phyloP scores from a whole-genome alignment of 2,329 filamentous ascomycete species.

The Sporothrix phasma region DNA sequence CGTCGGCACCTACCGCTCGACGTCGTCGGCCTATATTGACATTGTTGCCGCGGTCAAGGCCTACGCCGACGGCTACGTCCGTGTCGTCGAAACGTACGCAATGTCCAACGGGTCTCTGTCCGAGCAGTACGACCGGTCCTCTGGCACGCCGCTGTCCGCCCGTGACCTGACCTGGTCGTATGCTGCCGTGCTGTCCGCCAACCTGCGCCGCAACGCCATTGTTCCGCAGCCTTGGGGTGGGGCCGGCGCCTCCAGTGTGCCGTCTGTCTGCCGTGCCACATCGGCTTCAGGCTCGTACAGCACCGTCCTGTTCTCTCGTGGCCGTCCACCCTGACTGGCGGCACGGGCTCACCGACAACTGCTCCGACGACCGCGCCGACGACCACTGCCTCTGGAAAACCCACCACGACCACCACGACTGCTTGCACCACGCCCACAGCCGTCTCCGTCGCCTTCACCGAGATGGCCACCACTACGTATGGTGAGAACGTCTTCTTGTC shows the following conservation, averaged over 20 bases:
- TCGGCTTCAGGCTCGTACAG: slow-evolving; percentile 43
- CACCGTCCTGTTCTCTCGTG: slow-evolving; percentile 21
- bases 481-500: slow-evolving; percentile 58
- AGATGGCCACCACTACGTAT: slow-evolving; percentile 43
- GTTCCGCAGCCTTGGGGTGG: slow-evolving; percentile 43
- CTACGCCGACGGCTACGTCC: slow-evolving; percentile 53
- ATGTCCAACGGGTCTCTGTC: slow-evolving; percentile 51
- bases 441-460: slow-evolving; percentile 48
- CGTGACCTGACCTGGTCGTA: slow-evolving; percentile 65
- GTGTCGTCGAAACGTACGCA: slow-evolving; percentile 53
- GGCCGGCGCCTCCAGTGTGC: slow-evolving; percentile 29
- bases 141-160: slow-evolving; percentile 50
- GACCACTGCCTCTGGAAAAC: not conserved
- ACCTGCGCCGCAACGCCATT: slow-evolving; percentile 43
- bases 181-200: slow-evolving; percentile 56
- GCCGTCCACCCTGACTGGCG: slow-evolving; percentile 24
- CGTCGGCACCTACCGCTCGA: slow-evolving; percentile 49
- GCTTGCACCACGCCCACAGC: slow-evolving; percentile 38
- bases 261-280: slow-evolving; percentile 37
- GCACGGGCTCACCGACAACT: slow-evolving; percentile 29
- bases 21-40: slow-evolving; percentile 32
- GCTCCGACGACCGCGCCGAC: slow-evolving; percentile 3
- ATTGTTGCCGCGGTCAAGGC: slow-evolving; percentile 47
- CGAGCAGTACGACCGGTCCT: slow-evolving; percentile 52
- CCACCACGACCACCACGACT: not conserved